phyloP scores from a whole-genome alignment of 257 asterid species.

The Solanum neorickii region DNA sequence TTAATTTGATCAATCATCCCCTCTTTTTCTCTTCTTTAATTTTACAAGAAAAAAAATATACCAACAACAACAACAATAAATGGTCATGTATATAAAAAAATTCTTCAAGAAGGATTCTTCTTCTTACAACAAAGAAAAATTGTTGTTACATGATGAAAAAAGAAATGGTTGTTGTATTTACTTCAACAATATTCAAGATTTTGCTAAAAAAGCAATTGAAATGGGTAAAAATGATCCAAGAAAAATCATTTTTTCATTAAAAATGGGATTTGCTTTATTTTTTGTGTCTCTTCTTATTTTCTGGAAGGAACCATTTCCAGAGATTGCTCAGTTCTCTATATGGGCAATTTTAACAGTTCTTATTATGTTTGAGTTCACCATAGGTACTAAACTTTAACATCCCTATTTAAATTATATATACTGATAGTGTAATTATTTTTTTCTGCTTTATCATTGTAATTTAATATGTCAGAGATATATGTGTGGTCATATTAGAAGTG shows the following conservation, averaged over 20 bases:
- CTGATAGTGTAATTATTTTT: neutral
- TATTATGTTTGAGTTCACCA: constrained; percentile 38
- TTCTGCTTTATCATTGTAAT: neutral
- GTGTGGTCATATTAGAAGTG: neutral
- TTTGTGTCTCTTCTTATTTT: constrained; percentile 29
- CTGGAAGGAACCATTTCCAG: constrained; percentile 26
- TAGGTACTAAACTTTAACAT: constrained; percentile 8
- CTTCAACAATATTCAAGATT: constrained; percentile 4
- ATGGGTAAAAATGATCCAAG: constrained; percentile 40
- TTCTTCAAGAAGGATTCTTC: neutral
- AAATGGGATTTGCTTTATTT: constrained; percentile 34
- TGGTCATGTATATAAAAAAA: neutral
- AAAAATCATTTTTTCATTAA: constrained; percentile 20
- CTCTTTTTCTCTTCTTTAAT: neutral
- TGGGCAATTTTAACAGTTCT: constrained; percentile 42
- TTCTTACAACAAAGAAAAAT: constrained; percentile 10
- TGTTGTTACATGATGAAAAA: constrained; percentile 4
- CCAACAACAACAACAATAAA: neutral
- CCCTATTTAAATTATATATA: neutral
- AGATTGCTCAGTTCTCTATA: constrained; percentile 24
- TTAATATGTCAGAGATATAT: neutral
- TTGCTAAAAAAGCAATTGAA: constrained; percentile 12
- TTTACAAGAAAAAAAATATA: neutral
- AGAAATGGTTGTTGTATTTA: neutral
- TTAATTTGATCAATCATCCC: neutral